Base-by-base conservation (phyloP, 1,284 basidiomycete genomes). In the Apiotrichum montevideense region DNA sequence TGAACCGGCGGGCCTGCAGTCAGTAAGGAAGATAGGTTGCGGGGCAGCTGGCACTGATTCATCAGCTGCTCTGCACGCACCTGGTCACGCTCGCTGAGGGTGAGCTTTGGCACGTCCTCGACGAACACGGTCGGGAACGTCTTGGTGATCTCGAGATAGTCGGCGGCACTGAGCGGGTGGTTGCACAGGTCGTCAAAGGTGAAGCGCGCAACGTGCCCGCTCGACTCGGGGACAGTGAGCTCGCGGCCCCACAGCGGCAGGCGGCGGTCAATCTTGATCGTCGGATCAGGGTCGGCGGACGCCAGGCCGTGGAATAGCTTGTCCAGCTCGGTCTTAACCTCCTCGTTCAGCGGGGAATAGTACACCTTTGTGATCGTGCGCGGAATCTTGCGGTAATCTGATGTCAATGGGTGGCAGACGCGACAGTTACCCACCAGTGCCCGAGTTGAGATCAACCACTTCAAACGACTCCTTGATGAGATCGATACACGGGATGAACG, bases 401-500 rank as follows among this genome's bases (percentile, higher is more conserved):
- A 57, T 9, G 29, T 47, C n/a, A 47, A 14, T 32, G 37, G 13
- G 37, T 8, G 37, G 8, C 37, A 39, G 13, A 13, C 45, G 51
- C 4, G 32, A 32, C 6, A 8, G 21, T 29, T 55, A 72, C 79
- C 60, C 63, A 88, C 93, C 92, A 55, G 92, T 97, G 44, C 89
- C 91, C 9, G 93, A 97, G 76, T 98, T 87, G 34, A 99, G 83
- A 73, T 97, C 92, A 2, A 87, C 88, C 6, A 98, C 86, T 54
- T 87, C 82, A 65, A 96, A 91, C 35, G 83, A 84, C 3, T 85
- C 79, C 78, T 97, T 95, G 68, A 99, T 83, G 40, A 98, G 81
- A 40, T 97, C 88, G 62, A 99, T 98, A 52, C 93, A 88, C 4
- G 96, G 96, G 41, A 98, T 73, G 78, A 99, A 99, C 65, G 89